Percentiles rank a stretch among this genome's conserved stretches.
phyloP scores from a whole-genome alignment of 73 alveolate genomes.

The Effrenium voratum region DNA sequence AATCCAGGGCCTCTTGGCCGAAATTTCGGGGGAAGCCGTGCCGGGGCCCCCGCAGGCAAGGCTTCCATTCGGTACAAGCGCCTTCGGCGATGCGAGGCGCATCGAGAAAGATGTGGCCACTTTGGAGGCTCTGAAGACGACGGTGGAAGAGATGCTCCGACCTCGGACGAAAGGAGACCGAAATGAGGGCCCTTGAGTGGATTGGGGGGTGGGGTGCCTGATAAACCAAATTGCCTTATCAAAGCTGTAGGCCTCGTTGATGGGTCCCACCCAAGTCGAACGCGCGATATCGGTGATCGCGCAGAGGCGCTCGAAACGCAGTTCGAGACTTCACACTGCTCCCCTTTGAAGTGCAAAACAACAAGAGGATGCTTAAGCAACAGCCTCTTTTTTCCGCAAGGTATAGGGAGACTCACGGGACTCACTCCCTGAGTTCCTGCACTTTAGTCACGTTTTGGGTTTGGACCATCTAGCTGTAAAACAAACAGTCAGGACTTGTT shows the following conservation, averaged over 20 bases:
- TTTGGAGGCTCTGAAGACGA: conserved; percentile 50
- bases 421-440: too few relatives aligned
- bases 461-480: too few relatives aligned
- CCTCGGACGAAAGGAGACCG: neutral
- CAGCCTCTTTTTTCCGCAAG: too few relatives aligned
- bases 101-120: conserved; percentile 26
- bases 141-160: conserved; percentile 61
- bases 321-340: neutral
- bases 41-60: neutral
- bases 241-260: neutral
- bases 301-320: neutral
- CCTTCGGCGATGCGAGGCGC: conserved; percentile 11
- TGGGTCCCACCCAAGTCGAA: neutral
- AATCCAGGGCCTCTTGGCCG: neutral
- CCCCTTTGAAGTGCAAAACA: too few relatives aligned
- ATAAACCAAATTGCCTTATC: neutral
- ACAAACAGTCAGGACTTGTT: too few relatives aligned
- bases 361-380: too few relatives aligned
- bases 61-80: neutral
- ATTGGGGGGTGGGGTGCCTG: neutral
- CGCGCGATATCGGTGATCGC: neutral
- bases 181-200: neutral
- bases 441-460: too few relatives aligned
- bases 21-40: neutral
- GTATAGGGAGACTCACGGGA: too few relatives aligned